A percentile compares a stretch with the other conserved stretches of the same genome.
Conservation (phyloP, 1,284 basidiomycete species). For the Rhodotorula sp. region DNA sequence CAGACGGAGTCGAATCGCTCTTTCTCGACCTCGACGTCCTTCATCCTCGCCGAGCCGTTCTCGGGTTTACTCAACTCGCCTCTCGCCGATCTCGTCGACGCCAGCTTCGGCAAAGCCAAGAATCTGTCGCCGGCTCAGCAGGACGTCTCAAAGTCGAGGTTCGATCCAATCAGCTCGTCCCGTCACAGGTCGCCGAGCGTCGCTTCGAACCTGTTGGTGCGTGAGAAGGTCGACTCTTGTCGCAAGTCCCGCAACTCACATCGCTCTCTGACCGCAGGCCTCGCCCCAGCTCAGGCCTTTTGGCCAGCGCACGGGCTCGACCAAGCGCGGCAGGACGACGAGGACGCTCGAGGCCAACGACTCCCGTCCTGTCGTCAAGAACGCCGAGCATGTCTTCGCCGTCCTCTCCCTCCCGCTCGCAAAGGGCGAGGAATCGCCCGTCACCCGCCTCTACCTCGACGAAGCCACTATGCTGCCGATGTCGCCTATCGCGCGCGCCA, state of each 20-base stretch:
- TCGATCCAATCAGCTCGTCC: background rate
- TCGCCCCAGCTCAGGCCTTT: constrained; percentile 1
- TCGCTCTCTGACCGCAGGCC: background rate
- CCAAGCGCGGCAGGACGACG: too few species aligned
- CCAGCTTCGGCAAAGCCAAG: too few species aligned
- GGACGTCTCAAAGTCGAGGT: background rate
- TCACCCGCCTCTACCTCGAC: constrained; percentile 5
- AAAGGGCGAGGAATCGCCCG: background rate
- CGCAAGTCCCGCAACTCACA: background rate
- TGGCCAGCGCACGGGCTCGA: background rate
- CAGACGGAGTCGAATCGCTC: background rate
- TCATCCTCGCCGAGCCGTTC: background rate
- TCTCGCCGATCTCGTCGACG: background rate
- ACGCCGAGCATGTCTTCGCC: constrained; percentile 4
- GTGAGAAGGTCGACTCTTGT: background rate
- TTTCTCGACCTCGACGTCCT: background rate
- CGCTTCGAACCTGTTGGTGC: background rate
- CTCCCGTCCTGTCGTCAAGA: background rate
- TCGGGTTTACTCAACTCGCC: background rate
- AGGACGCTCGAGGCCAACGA: background rate
- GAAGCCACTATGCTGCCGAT: background rate
- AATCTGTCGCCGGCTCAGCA: background rate
- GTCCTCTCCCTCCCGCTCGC: background rate
- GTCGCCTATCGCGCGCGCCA: constrained; percentile 1
- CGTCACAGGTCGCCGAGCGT: background rate